Percentiles rank a stretch among this genome's conserved stretches.
Conservation (phyloP, 805 yeast species). For the Zygoascus bituminiphila region DNA sequence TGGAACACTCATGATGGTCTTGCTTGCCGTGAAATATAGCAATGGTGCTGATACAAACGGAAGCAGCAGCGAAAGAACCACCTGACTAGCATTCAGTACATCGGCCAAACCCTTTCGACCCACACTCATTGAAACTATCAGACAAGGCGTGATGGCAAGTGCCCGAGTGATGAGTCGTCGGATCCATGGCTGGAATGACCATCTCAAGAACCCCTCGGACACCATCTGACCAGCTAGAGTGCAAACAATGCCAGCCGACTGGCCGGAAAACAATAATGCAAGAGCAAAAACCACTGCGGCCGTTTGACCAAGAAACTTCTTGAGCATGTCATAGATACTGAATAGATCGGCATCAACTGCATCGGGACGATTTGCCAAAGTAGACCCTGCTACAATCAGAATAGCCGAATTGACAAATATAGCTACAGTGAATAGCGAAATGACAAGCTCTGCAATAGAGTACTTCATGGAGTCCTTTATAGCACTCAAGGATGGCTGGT, state of each 20-base stretch:
- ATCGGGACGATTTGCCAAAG: constrained; percentile 52
- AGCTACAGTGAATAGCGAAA: constrained; percentile 79
- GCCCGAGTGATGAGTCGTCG: constrained; percentile 72
- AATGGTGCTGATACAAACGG: constrained; percentile 88
- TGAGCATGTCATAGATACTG: constrained; percentile 66
- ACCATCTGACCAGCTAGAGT: constrained; percentile 93
- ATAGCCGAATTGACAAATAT: constrained; percentile 89
- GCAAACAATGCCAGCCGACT: constrained; percentile 90
- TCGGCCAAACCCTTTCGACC: constrained; percentile 74
- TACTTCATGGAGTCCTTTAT: constrained; percentile 70
- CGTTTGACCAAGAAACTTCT: constrained; percentile 63
- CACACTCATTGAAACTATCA: constrained; percentile 57
- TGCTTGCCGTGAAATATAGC: constrained; percentile 68
- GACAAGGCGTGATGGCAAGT: constrained; percentile 80
- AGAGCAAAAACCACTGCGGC: constrained; percentile 87
- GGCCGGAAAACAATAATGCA: constrained; percentile 86
- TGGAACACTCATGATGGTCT: constrained; percentile 49
- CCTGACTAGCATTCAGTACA: constrained; percentile 75
- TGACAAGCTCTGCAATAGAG: constrained; percentile 73
- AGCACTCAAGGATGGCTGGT: constrained; percentile 72
- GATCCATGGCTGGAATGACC: constrained; percentile 76
- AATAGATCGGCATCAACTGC: constrained; percentile 74
- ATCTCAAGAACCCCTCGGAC: constrained; percentile 76
- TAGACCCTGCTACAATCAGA: constrained; percentile 85
- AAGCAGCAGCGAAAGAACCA: constrained; percentile 65